Evolutionary conservation across 2,329 filamentous ascomycete species (phyloP), one percentile per base, ranked within the genome.

Genomic region (Epichloe baconii): DNA sequence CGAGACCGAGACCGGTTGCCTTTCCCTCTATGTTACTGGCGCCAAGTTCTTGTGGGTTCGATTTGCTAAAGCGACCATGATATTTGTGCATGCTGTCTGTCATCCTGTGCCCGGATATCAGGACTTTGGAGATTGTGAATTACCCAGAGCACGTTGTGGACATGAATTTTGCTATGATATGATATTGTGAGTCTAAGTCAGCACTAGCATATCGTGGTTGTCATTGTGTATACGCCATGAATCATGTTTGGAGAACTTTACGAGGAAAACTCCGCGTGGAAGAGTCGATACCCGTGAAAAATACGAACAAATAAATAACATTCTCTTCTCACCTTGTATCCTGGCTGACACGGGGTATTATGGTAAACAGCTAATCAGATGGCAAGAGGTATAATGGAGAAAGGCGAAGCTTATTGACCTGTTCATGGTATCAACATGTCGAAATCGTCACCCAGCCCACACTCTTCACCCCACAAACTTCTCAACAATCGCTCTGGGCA

Each of bases 271-370:
- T 56, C 59, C 60, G 59, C 48, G 46, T 52, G 44, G 44, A 45
- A 46, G 54, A 44, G 53, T 56, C 52, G 57, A 56, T 58, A 56
- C 59, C 60, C 55, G 52, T 63, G 55, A 60, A 61, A 61, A 59
- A 60, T 47, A 54, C 58, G 55, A 62, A 59, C 53, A 55, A 38
- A 52, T 52, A 56, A 38, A 52, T 59, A 61, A 42, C 56, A 23
- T 15, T 85, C 64, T 86, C 66, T 80, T 84, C 81, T 78, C 70
- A 75, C 77, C 75, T 81, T 84, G 80, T 85, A 83, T 84, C 81
- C 79, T 80, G 68, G 66, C 69, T 70, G 74, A 73, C 76, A 82
- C 68, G 56, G 65, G 58, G 51, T 41, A 58, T 60, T 52, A 60
- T 61, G 68, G 68, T 67, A 72, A 71, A 71, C 66, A 79, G 78